Evolutionary conservation across 805 yeast species (phyloP), one percentile per base, ranked within the genome.

Genomic region (Nakazawaea molendinolei): DNA sequence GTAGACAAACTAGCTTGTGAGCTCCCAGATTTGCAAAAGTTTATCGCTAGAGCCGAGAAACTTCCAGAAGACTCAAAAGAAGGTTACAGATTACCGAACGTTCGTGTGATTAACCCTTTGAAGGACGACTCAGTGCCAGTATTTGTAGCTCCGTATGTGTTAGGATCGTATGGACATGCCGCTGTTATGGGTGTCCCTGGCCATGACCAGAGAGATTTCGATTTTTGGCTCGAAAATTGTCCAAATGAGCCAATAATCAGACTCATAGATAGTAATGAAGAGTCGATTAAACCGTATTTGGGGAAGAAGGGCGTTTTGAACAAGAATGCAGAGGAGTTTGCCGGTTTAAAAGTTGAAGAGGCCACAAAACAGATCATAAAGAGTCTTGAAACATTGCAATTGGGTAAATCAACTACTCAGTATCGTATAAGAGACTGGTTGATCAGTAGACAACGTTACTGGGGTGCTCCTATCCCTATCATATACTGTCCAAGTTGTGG

Each of bases 131-230:
- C 53, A 1, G 40, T 90, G 5, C 97, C 97, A 0, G 76, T 90
- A 0, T 92, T 73, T 61, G 89, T 71, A 2, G 96, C 97, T 0
- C 95, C 96, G 0, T 92, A 89, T 55, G 97, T 90, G 1, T 53
- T 90, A 23, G 77, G 83, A 4, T 61, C 71, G 3, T 90, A 90
- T 52, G 97, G 97, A 1, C 76, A 76, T 39, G 95, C 96, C 26
- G 95, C 95, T 1, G 97, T 90, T 0, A 90, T 92, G 97, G 98
- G 98, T 1, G 86, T 94, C 49, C 98, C 98, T 2, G 95, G 83
- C 0, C 97, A 89, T 55, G 97, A 92, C 56, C 63, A 65, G 30
- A 69, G 97, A 42, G 98, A 92, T 51, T 74, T 53, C 47, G 84
- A 68, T 6, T 90, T 92, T 52, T 90, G 97, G 96, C 47, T 52